A percentile compares a stretch with the other conserved stretches of the same genome.
phyloP scores from a whole-genome alignment of 345 rosid species.

The Noccaea caerulescens region DNA sequence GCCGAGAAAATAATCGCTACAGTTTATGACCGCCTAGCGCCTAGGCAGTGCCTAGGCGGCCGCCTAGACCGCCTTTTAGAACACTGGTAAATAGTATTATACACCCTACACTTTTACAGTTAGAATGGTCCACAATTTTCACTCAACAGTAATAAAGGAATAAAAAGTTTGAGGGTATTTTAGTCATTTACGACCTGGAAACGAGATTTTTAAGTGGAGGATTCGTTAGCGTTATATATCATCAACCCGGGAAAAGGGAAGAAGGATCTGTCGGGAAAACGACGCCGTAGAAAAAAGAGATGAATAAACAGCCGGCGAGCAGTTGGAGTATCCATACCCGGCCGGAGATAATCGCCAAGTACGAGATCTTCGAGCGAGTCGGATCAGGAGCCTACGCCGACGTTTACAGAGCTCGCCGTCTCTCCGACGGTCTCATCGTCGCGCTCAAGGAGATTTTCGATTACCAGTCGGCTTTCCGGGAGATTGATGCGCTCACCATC shows the following conservation, averaged over 20 bases:
- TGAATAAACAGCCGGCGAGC: slow-evolving; percentile 62
- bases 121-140: neutral
- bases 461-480: slow-evolving; percentile 90
- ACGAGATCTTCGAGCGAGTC: slow-evolving; percentile 79
- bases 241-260: slow-evolving; percentile 8
- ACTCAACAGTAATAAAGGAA: no score
- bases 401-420: slow-evolving; percentile 80
- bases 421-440: slow-evolving; percentile 67
- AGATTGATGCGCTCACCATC: slow-evolving; percentile 81
- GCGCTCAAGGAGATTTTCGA: slow-evolving; percentile 98
- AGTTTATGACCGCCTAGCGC: no score
- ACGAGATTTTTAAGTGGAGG: neutral
- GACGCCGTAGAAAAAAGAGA: slow-evolving; percentile 29
- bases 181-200: neutral
- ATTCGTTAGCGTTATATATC: slow-evolving; percentile 20
- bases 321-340: slow-evolving; percentile 99
- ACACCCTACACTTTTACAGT: no score
- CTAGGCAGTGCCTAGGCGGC: no score
- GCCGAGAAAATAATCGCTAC: no score
- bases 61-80: no score
- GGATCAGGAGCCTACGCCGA: slow-evolving; percentile 96
- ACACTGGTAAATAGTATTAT: no score
- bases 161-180: neutral
- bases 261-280: neutral
- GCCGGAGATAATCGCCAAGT: slow-evolving; percentile 78